Base-by-base conservation (phyloP, 345 rosid genomes). In the Zanthoxylum bungeanum region DNA sequence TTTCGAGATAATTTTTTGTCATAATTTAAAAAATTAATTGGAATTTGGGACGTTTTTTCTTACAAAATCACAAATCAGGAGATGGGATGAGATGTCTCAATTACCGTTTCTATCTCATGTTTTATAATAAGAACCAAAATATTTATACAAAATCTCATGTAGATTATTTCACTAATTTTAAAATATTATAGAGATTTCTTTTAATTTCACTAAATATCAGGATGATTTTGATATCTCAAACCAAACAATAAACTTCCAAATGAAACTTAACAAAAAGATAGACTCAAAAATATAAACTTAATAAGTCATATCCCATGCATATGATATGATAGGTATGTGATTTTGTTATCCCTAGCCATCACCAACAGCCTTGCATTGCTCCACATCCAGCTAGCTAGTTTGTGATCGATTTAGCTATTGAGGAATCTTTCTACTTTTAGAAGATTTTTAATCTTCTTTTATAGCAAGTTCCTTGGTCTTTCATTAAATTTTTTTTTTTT, bases 301-400 rank as follows among this genome's bases (percentile, higher is more conserved):
- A n/a, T n/a, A n/a, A 44, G 60, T 61, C 58, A 73, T 59, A 72
- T 70, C 72, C 75, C 66, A 71, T 73, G 78, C 74, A 51, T 50
- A 50, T 46, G n/a, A n/a, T n/a, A n/a, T 46, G 50, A 49, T 68
- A 42, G 67, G 70, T 55, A 64, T 77, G 55, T 44, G 59, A 60
- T 28, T 58, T 58, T 52, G 71, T 44, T 28, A 71, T 76, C 46
- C 28, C 36, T 66, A 27, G 65, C 52, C 27, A 39, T 33, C 73
- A 17, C 77, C 56, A 73, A n/a, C 74, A 79, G 73, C 79, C 80
- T 80, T 80, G 81, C 81, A 71, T 22, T 76, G 82, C 80, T 76
- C 77, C 80, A 81, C 67, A 67, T 66, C 79, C 85, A 63, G 81
- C 80, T 72, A 57, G 55, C 19, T n/a, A n/a, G n/a, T n/a, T 64